A percentile compares a stretch with the other conserved stretches of the same genome.
Evolutionary conservation across 352 stramenopile genomes (phyloP).

Genomic region (Thalassiosira delicatula): DNA sequence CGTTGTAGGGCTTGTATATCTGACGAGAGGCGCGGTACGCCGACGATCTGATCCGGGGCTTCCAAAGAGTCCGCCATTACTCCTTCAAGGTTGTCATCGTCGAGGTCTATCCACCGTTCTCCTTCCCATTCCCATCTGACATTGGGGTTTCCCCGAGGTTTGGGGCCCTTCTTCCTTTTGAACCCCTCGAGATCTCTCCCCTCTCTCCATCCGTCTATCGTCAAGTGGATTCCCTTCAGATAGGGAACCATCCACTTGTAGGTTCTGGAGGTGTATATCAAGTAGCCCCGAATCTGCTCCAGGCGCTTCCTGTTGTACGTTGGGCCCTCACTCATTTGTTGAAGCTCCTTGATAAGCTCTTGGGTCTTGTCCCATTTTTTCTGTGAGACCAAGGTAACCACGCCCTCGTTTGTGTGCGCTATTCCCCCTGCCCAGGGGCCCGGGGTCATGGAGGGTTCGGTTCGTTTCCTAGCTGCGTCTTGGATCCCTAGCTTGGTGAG

Average conservation of each 20-base stretch:
- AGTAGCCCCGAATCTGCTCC: not conserved
- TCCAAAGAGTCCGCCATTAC: too few relatives aligned
- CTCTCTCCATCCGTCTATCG: conserved; percentile 57
- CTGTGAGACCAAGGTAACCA: conserved; percentile 1
- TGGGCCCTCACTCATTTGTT: not conserved
- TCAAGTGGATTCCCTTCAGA: conserved; percentile 66
- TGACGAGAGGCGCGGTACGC: conserved; percentile 32
- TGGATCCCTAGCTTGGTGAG: conserved; percentile 49
- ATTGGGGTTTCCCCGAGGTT: too few relatives aligned
- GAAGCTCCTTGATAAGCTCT: not conserved
- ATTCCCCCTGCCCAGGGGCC: conserved; percentile 59
- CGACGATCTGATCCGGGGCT: not conserved
- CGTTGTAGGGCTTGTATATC: conserved; percentile 46
- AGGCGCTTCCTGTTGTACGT: not conserved
- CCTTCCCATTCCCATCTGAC: too few relatives aligned
- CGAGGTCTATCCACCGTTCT: too few relatives aligned
- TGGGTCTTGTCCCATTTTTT: not conserved
- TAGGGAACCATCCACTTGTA: conserved; percentile 55
- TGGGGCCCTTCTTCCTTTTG: too few relatives aligned
- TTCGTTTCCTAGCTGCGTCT: conserved; percentile 60
- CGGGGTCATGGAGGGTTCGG: conserved; percentile 15
- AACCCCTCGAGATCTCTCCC: conserved; percentile 47
- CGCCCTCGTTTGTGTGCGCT: conserved; percentile 17
- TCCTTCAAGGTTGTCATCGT: too few relatives aligned
- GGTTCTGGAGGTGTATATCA: conserved; percentile 7